Conservation (phyloP, 2,329 filamentous ascomycete species). For the Colletotrichum endophyticum region DNA sequence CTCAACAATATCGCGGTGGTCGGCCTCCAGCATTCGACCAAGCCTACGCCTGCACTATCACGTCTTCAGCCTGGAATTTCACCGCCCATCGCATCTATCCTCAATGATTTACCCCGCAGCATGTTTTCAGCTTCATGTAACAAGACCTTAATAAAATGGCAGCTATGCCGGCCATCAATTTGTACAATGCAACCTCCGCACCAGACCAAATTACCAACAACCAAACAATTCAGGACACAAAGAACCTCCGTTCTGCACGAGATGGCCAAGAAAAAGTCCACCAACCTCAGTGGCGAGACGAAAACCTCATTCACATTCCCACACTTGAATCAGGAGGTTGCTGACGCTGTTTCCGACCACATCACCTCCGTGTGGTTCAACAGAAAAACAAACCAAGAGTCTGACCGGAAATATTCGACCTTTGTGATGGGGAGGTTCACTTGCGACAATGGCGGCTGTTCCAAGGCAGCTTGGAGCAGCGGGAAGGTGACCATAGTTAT, state of each 20-base stretch:
- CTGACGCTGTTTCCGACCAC: no score
- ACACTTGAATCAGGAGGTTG: no score
- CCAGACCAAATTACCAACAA: not conserved
- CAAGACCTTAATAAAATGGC: not conserved
- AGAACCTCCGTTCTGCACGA: no score
- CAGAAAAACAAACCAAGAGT: no score
- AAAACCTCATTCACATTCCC: no score
- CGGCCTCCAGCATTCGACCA: not conserved
- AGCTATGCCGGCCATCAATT: not conserved
- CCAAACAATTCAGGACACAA: no score
- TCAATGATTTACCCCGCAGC: not conserved
- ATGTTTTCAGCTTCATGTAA: not conserved
- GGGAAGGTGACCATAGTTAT: conserved; percentile 37
- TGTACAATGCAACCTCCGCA: accelerated
- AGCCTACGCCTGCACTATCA: accelerated
- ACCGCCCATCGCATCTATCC: not conserved
- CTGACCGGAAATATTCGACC: no score
- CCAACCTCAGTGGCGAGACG: no score
- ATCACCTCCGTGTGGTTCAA: no score
- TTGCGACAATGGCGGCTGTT: conserved; percentile 32
- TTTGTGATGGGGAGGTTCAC: conserved; percentile 32
- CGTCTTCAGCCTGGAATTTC: not conserved
- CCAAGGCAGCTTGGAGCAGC: conserved; percentile 33
- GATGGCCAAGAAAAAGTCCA: no score
- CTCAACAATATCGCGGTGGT: not conserved